Base-by-base conservation (phyloP, 208 protist species). In the Trypanosoma cruzi region DNA sequence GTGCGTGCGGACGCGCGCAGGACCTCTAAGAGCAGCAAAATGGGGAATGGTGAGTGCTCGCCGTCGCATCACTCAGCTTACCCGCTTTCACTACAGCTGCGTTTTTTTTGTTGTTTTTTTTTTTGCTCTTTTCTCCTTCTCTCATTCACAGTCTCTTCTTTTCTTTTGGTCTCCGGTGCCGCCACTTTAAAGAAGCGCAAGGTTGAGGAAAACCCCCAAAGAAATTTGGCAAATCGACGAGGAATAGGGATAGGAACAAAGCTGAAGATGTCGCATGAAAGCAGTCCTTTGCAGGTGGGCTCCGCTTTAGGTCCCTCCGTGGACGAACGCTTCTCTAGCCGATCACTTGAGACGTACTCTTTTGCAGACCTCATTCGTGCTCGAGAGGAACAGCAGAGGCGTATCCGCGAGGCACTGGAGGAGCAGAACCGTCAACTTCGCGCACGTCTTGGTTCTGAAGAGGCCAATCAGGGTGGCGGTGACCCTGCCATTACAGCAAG, bases 391-490 rank as follows among this genome's bases (percentile, higher is more conserved):
- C 69, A 74, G 36, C 69, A 74, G 31, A 18, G 32, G n/a, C 58
- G 61, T 18, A 62, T 66, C 11, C 69, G 69, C 22, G 48, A 54
- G 3, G 69, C 58, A 20, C 49, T 74, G 31, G 59, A 66, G 29
- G 44, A 64, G n/a, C 69, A 74, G 60, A 74, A 68, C 24, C 40
- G 42, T 46, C 52, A 46, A 22, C 60, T 74, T n/a, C 69, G 69
- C 13, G 54, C 48, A 31, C 37, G 69, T n/a, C 69, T 74, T 40
- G 69, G 26, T 11, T n/a, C 60, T 44, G 64, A 52, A 6, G 57
- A 61, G 28, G 40, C 53, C 36, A 55, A 20, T 32, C 28, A 57
- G 16, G 52, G 52, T 11, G 55, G 3, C 18, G 7, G 29, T 46
- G 14, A 11, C 18, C 0, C 55, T 37, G 57, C 58, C 34, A 29